Percentiles rank a stretch among this genome's conserved stretches.
Evolutionary conservation across 2,329 filamentous ascomycete species (phyloP).

Genomic region (Colletotrichum sp.): DNA sequence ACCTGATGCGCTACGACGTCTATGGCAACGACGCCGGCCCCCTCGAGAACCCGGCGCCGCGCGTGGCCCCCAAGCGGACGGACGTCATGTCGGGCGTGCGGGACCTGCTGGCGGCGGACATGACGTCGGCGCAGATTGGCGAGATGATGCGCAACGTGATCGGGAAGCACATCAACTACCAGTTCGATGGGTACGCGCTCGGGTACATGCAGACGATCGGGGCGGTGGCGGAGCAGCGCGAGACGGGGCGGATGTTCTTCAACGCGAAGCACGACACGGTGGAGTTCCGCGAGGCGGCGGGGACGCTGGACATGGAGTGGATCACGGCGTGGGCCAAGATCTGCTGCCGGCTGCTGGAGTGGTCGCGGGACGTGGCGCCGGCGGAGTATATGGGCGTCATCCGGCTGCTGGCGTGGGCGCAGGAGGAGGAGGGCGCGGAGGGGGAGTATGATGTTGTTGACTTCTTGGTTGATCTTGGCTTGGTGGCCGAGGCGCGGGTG

Average conservation of each 20-base stretch:
- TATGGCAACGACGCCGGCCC: neutral
- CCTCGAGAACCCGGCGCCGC: neutral
- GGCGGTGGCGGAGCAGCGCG: neutral
- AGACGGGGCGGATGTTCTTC: neutral
- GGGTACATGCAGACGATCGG: neutral
- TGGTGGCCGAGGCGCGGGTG: conserved; percentile 32
- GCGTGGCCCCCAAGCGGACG: neutral
- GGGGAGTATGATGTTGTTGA: conserved; percentile 38
- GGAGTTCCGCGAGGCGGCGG: conserved; percentile 41
- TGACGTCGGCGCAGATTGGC: conserved; percentile 7
- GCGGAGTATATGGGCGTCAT: conserved; percentile 32
- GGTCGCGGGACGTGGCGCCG: conserved; percentile 30
- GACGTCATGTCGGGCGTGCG: conserved; percentile 22
- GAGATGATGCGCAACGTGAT: neutral
- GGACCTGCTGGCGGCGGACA: conserved; percentile 12
- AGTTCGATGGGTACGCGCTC: conserved; percentile 8
- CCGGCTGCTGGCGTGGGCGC: conserved; percentile 23
- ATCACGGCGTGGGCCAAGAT: conserved; percentile 37
- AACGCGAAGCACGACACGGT: conserved; percentile 25
- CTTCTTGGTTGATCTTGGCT: conserved; percentile 37
- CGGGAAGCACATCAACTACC: conserved; percentile 15
- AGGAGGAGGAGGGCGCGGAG: conserved; percentile 22
- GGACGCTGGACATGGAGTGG: conserved; percentile 37
- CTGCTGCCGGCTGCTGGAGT: conserved; percentile 33
- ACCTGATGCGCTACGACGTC: neutral